Conservation (phyloP, 2,329 filamentous ascomycete genomes). For the Colletotrichum paranaense region DNA sequence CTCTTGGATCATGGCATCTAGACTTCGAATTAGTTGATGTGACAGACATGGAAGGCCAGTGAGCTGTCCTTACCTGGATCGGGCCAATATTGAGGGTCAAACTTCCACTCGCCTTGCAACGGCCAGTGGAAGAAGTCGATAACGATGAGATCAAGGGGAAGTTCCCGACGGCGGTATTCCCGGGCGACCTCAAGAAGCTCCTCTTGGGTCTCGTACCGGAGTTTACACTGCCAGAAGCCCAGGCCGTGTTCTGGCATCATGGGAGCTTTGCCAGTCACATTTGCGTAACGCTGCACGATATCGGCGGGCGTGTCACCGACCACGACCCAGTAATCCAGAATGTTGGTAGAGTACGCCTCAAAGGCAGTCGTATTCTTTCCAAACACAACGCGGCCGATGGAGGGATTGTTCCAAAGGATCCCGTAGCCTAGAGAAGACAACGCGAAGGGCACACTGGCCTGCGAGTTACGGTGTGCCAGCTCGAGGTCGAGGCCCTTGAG, state of each 20-base stretch:
- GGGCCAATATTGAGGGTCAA: slow-evolving; percentile 73
- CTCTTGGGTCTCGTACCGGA: slow-evolving; percentile 71
- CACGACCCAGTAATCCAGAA: slow-evolving; percentile 71
- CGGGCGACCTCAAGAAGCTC: slow-evolving; percentile 67
- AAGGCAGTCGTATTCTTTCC: slow-evolving; percentile 69
- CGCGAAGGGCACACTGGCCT: slow-evolving; percentile 70
- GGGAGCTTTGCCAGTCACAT: slow-evolving; percentile 64
- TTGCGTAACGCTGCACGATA: slow-evolving; percentile 64
- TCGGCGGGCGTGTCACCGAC: slow-evolving; percentile 62
- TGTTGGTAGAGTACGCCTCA: slow-evolving; percentile 64
- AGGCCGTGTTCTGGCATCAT: slow-evolving; percentile 74
- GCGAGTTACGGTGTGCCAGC: slow-evolving; percentile 71
- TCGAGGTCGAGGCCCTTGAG: slow-evolving; percentile 70
- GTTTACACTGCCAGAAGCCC: slow-evolving; percentile 72
- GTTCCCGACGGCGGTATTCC: slow-evolving; percentile 62
- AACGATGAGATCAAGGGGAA: slow-evolving; percentile 71
- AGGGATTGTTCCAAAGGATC: slow-evolving; percentile 71
- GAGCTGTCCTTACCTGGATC: slow-evolving; percentile 54
- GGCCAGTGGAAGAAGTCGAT: slow-evolving; percentile 75
- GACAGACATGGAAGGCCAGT: too few species aligned
- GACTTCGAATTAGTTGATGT: too few species aligned
- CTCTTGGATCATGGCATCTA: slow-evolving; percentile 71
- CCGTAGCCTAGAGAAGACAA: slow-evolving; percentile 68
- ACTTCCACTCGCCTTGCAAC: slow-evolving; percentile 74
- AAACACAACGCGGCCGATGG: slow-evolving; percentile 66